These are phyloP conservation scores for Neopestalotiopsis sp. DNA, from an alignment of 2,329 filamentous ascomycete genomes.

Conservation along the genomic window DNA sequence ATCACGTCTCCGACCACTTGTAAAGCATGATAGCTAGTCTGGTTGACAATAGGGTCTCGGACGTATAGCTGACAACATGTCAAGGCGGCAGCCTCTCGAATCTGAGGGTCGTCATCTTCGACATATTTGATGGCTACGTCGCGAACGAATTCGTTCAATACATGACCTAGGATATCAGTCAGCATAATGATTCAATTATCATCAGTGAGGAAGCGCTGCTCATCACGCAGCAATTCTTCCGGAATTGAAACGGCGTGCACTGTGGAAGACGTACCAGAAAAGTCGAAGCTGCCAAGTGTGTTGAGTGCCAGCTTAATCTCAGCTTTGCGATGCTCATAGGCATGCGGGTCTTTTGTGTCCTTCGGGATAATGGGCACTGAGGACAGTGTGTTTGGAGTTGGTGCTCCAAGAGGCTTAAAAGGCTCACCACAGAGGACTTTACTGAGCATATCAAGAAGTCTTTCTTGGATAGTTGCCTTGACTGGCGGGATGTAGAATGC, in stretches of 20 bases:
- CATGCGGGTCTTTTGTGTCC: slow-evolving; percentile 82
- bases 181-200: slow-evolving; percentile 11
- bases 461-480: slow-evolving; percentile 90
- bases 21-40: slow-evolving; percentile 95
- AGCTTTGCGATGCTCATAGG: slow-evolving; percentile 79
- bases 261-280: slow-evolving; percentile 57
- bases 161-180: slow-evolving; percentile 64
- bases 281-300: slow-evolving; percentile 97
- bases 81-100: slow-evolving; percentile 89
- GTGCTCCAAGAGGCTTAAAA: slow-evolving; percentile 90
- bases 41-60: slow-evolving; percentile 94
- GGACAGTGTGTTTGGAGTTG: slow-evolving; percentile 78
- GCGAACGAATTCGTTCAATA: slow-evolving; percentile 97
- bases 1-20: slow-evolving; percentile 98
- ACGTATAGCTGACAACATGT: slow-evolving; percentile 99
- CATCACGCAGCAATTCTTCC: not conserved
- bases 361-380: slow-evolving; percentile 84
- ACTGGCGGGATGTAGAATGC: slow-evolving; percentile 98
- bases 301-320: slow-evolving; percentile 94
- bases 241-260: not conserved
- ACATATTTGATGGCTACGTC: slow-evolving; percentile 99
- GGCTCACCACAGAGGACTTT: slow-evolving; percentile 90
- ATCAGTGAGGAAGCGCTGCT: not conserved
- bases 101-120: slow-evolving; percentile 92
- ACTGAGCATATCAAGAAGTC: slow-evolving; percentile 92